A percentile compares a stretch with the other conserved stretches of the same genome.
These are phyloP conservation scores for Fistulinella staudtii DNA, from an alignment of 1,284 basidiomycete species.

Conservation along the genomic window DNA sequence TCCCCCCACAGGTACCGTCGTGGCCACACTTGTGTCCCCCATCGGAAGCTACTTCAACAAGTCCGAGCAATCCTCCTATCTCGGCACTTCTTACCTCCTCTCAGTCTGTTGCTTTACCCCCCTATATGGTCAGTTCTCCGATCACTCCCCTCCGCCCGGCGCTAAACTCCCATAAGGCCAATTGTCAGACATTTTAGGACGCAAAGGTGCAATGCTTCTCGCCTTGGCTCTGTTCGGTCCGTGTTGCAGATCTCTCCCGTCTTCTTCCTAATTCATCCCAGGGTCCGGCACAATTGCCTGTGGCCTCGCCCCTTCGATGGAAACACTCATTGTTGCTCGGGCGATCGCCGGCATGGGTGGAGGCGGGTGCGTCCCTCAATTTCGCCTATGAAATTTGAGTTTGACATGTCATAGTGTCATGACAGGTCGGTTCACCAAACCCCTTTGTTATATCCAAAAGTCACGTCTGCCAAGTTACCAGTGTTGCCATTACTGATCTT, in stretches of 20 bases:
- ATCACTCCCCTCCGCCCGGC: constrained; percentile 8
- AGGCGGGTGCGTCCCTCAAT: constrained; percentile 57
- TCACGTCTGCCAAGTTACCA: constrained; percentile 54
- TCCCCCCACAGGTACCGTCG: constrained; percentile 57
- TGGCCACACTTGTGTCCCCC: constrained; percentile 73
- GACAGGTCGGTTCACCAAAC: constrained; percentile 56
- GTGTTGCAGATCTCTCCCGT: constrained; percentile 18
- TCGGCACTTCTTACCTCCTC: constrained; percentile 83
- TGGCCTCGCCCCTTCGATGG: constrained; percentile 81
- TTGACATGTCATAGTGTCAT: constrained; percentile 51
- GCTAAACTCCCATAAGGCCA: constrained; percentile 53
- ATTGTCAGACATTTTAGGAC: constrained; percentile 82
- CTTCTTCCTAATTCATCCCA: constrained; percentile 32
- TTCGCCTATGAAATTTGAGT: background rate
- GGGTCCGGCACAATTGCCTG: constrained; percentile 80
- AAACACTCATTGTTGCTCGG: constrained; percentile 73
- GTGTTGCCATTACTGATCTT: constrained; percentile 72
- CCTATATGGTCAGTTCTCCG: constrained; percentile 63
- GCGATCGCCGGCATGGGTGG: constrained; percentile 89
- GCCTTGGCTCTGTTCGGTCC: constrained; percentile 78
- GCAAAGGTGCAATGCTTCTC: constrained; percentile 80
- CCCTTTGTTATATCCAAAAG: constrained; percentile 10
- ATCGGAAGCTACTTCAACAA: constrained; percentile 79
- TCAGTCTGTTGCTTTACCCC: constrained; percentile 91
- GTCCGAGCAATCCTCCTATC: constrained; percentile 78